Evolutionary conservation across 805 yeast genomes (phyloP), one percentile per base, ranked within the genome.

Genomic region (Cyberlindnera subsufficiens): DNA sequence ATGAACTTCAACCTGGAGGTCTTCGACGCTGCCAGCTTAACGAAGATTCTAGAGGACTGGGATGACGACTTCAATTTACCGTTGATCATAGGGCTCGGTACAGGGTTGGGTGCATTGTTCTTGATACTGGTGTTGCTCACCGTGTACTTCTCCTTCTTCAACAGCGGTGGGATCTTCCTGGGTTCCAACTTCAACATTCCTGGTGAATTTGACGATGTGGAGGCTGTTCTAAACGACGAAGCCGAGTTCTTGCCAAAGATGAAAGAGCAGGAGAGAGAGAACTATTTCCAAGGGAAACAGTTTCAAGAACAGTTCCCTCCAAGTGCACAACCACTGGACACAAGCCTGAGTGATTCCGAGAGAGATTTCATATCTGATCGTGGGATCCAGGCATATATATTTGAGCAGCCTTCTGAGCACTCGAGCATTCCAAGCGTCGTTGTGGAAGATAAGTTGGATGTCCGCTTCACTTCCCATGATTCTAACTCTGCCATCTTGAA

Each of bases 281-380:
- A 60, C 38, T 71, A 69, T 46, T 55, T 60, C 38, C 66, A 64
- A 41, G 75, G 69, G 7, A 69, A 68, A 49, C 64, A 64, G 31
- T 58, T 51, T 38, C 59, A 56, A 39, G 36, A 55, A 58, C 52
- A 41, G 40, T 66, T 65, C 46, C 71, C 72, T 3, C 79, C 78
- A 10, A 69, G 72, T 7, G 60, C 77, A 0, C 45, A 53, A 42
- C 74, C 60, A 35, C 55, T 64, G 15, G 61, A 60, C 6, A 45
- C 57, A 4, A 50, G 62, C 1, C 64, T 83, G 17, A 86, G 87
- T 22, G 95, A 88, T 52, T 95, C 88, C 50, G 89, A 87, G 59
- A 96, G 96, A 3, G 82, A 90, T 1, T 65, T 73, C 36, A 47
- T 55, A 18, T 38, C 25, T 14, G 98, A 97, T 1, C 90, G 95